A percentile compares a stretch with the other conserved stretches of the same genome.
Conservation (phyloP, 1,284 basidiomycete species). For the Heterobasidion irregulare region DNA sequence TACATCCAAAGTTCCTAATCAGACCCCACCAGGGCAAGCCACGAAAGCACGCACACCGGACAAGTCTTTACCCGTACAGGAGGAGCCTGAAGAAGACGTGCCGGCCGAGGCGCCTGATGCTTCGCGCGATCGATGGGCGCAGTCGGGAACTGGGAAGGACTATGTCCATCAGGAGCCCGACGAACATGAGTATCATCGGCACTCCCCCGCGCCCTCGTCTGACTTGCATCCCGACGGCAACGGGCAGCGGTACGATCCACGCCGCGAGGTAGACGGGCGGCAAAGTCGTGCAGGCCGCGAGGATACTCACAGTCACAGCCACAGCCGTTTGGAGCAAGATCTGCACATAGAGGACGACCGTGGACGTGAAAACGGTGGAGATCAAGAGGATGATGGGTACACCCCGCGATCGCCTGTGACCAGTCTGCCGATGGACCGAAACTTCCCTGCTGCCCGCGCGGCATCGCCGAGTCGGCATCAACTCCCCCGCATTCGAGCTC, state of each 20-base stretch:
- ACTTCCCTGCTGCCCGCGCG: slow-evolving; percentile 11
- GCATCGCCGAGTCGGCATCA: slow-evolving; percentile 12
- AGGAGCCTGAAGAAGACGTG: slow-evolving; percentile 64
- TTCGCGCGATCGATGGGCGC: slow-evolving; percentile 8
- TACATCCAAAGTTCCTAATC: slow-evolving; percentile 30
- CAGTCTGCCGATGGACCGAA: slow-evolving; percentile 38
- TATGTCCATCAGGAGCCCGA: slow-evolving; percentile 16
- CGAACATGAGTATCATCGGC: slow-evolving; percentile 9
- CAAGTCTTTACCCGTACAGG: slow-evolving; percentile 67
- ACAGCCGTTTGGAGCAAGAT: slow-evolving; percentile 13
- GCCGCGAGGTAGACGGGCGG: slow-evolving; percentile 22
- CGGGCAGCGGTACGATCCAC: slow-evolving; percentile 26
- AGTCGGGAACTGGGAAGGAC: slow-evolving; percentile 11
- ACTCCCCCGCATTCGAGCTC: slow-evolving; percentile 23
- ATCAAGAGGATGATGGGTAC: slow-evolving; percentile 34
- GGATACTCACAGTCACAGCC: background rate
- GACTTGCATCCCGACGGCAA: slow-evolving; percentile 44
- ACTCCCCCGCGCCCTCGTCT: slow-evolving; percentile 47
- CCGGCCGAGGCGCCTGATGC: slow-evolving; percentile 21
- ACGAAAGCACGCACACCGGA: slow-evolving; percentile 56
- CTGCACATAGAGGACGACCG: slow-evolving; percentile 44
- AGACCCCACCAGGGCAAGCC: slow-evolving; percentile 49
- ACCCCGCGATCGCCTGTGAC: slow-evolving; percentile 67
- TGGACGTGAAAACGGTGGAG: slow-evolving; percentile 28
- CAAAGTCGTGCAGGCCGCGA: slow-evolving; percentile 3